Conservation (phyloP, 257 asterid genomes). For the Capsicum rhomboideum region DNA sequence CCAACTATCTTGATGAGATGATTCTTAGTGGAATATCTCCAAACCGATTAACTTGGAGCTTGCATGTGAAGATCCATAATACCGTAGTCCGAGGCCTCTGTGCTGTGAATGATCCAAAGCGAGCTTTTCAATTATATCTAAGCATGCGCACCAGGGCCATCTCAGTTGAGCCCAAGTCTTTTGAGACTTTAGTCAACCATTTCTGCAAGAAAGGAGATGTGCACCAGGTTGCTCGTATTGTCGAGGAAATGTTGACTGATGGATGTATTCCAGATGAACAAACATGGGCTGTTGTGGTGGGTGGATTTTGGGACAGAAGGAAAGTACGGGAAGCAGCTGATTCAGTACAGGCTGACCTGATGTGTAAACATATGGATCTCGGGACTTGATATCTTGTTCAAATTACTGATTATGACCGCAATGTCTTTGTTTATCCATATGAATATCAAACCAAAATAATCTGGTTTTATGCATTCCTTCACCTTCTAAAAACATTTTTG, state of each 20-base stretch:
- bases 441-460: neutral
- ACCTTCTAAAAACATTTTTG: neutral
- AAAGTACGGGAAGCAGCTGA: conserved; percentile 63
- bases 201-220: conserved; percentile 54
- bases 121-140: conserved; percentile 59
- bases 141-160: conserved; percentile 70
- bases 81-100: conserved; percentile 62
- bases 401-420: neutral
- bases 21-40: conserved; percentile 72
- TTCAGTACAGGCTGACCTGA: conserved; percentile 30
- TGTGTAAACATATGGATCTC: conserved; percentile 15
- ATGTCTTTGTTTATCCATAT: neutral
- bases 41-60: conserved; percentile 73
- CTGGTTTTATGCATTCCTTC: neutral
- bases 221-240: conserved; percentile 55
- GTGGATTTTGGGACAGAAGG: conserved; percentile 57
- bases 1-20: conserved; percentile 87
- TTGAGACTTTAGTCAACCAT: conserved; percentile 40
- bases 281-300: conserved; percentile 51
- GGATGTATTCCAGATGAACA: conserved; percentile 64
- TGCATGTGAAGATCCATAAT: conserved; percentile 74
- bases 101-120: conserved; percentile 30
- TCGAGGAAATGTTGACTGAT: conserved; percentile 74
- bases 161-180: conserved; percentile 58
- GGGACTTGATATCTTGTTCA: conserved; percentile 14